Percentiles rank a stretch among this genome's conserved stretches.
Conservation (phyloP, 2,329 filamentous ascomycete species). For the Nemania sp. region DNA sequence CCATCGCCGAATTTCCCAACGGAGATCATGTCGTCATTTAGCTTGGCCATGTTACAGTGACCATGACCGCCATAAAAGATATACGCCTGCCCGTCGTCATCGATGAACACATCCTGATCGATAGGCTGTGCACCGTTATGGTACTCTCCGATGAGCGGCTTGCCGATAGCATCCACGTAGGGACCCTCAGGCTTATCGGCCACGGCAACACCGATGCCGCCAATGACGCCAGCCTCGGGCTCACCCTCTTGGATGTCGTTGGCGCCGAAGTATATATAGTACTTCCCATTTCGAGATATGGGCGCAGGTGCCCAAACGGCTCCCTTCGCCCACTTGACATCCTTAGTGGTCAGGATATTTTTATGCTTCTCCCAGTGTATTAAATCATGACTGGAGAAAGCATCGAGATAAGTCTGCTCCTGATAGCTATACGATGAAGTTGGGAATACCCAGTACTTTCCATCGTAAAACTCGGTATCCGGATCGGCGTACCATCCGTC, state of each 20-base stretch:
- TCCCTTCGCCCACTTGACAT: slow-evolving; percentile 48
- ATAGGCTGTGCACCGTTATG: slow-evolving; percentile 53
- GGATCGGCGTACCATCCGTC: slow-evolving; percentile 56
- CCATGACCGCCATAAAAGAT: slow-evolving; percentile 50
- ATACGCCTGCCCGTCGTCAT: slow-evolving; percentile 46
- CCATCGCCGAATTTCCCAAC: slow-evolving; percentile 47
- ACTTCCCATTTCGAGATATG: slow-evolving; percentile 47
- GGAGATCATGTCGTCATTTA: slow-evolving; percentile 49
- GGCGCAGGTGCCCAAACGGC: slow-evolving; percentile 55
- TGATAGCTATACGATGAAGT: slow-evolving; percentile 50
- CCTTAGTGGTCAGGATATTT: slow-evolving; percentile 45
- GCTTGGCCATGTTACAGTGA: slow-evolving; percentile 47
- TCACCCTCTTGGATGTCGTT: slow-evolving; percentile 48
- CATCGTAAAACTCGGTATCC: slow-evolving; percentile 50
- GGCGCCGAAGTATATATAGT: slow-evolving; percentile 55
- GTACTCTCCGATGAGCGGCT: slow-evolving; percentile 48
- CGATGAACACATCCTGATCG: slow-evolving; percentile 49
- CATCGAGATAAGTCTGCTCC: slow-evolving; percentile 53
- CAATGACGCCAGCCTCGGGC: slow-evolving; percentile 35
- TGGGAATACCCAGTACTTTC: slow-evolving; percentile 52
- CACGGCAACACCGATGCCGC: slow-evolving; percentile 48
- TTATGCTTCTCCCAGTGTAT: slow-evolving; percentile 53
- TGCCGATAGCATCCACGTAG: slow-evolving; percentile 46
- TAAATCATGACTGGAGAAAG: slow-evolving; percentile 54
- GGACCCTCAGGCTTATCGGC: slow-evolving; percentile 44